Conservation (phyloP, 2,329 filamentous ascomycete genomes). For the Sphaerostilbella broomeana region DNA sequence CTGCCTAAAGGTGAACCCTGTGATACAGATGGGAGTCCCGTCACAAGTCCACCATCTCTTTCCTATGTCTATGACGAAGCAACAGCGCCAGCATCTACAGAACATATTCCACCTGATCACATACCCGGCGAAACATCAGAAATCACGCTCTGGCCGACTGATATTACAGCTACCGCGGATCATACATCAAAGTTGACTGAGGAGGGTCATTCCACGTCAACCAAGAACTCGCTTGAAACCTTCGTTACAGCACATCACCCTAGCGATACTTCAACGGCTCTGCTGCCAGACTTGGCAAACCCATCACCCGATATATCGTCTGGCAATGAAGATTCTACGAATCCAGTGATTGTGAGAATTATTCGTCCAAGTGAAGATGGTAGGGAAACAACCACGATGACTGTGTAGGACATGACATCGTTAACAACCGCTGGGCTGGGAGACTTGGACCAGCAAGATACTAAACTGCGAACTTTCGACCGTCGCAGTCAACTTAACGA, state of each 20-base stretch:
- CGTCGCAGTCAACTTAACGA: no score
- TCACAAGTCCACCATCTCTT: no score
- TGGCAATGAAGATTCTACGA: not conserved
- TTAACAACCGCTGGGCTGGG: constrained; percentile 4
- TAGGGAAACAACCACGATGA: constrained; percentile 17
- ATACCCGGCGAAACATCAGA: constrained; percentile 1
- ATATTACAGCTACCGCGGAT: no score
- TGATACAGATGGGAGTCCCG: no score
- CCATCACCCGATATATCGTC: no score
- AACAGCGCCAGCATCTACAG: not conserved
- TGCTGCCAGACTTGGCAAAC: no score
- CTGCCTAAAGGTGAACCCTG: no score
- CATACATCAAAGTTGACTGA: no score
- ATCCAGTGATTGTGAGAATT: constrained; percentile 19
- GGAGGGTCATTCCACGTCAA: no score
- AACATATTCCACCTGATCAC: not conserved
- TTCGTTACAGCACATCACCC: not conserved
- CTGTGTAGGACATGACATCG: constrained; percentile 14
- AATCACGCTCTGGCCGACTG: constrained; percentile 10
- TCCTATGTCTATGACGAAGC: no score
- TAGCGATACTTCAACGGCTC: no score
- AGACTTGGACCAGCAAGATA: not conserved
- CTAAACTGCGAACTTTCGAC: no score
- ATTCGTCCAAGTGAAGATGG: constrained; percentile 18
- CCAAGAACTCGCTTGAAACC: constrained; percentile 1